Percentiles rank a stretch among this genome's conserved stretches.
These are phyloP conservation scores for Aspergillus aculeatinus DNA, from an alignment of 2,329 filamentous ascomycete species.

Conservation along the genomic window DNA sequence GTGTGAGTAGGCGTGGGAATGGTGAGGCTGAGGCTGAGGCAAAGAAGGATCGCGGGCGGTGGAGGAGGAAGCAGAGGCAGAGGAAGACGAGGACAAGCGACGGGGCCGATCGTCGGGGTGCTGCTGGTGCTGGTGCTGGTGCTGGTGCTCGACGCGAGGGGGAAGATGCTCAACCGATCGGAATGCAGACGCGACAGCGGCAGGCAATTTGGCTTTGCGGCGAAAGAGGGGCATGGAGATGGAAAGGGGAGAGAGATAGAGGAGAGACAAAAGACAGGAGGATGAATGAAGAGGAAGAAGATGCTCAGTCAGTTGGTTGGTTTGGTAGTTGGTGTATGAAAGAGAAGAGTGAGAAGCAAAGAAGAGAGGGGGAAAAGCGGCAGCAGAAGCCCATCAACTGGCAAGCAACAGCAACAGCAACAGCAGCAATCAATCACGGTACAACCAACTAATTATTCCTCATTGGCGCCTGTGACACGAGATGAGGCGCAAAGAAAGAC, in stretches of 20 bases:
- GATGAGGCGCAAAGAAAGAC: background rate
- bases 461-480: background rate
- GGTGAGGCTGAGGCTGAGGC: constrained; percentile 13
- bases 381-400: background rate
- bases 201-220: constrained; percentile 15
- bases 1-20: constrained; percentile 11
- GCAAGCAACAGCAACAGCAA: too few species aligned
- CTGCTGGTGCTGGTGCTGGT: background rate
- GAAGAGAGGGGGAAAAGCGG: background rate
- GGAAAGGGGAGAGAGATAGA: background rate
- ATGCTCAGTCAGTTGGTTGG: background rate
- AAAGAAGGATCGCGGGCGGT: constrained; percentile 14
- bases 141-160: constrained; percentile 12
- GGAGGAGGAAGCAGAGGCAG: constrained; percentile 4
- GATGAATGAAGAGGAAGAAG: too few species aligned
- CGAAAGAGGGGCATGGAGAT: constrained; percentile 21
- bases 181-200: constrained; percentile 16
- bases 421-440: too few species aligned
- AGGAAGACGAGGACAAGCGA: background rate
- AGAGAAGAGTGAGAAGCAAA: background rate
- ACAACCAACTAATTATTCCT: too few species aligned
- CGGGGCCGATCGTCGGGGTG: constrained; percentile 9
- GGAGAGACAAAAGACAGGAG: background rate
- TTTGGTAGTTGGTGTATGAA: constrained; percentile 3
- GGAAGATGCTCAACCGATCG: constrained; percentile 19